Percentiles rank a stretch among this genome's conserved stretches.
Evolutionary conservation across 176 grass and related monocot genomes (phyloP).

Genomic region (Avena sativa): DNA sequence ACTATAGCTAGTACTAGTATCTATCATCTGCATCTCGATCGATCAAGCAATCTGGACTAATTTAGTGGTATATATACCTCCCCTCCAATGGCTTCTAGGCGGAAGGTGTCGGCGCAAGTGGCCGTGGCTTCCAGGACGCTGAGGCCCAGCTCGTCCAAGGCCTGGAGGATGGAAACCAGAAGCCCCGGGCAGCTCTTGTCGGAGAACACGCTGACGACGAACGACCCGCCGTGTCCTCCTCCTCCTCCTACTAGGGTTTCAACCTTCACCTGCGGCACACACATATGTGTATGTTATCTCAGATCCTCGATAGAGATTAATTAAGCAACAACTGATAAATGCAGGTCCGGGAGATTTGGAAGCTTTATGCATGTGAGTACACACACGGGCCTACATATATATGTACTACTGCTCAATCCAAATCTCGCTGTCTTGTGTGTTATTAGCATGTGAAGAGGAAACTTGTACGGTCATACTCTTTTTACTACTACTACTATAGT

Average conservation of each 20-base stretch:
- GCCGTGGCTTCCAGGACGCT: conserved; percentile 82
- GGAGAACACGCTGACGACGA: conserved; percentile 84
- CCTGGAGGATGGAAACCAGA: conserved; percentile 82
- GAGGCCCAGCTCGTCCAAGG: conserved; percentile 91
- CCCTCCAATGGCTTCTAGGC: conserved; percentile 71
- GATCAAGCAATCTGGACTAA: neutral
- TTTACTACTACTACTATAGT: neutral
- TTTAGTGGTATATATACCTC: conserved; percentile 55
- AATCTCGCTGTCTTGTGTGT: neutral
- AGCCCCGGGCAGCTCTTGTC: conserved; percentile 84
- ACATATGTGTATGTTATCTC: neutral
- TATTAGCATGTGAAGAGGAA: neutral
- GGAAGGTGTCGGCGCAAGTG: conserved; percentile 81
- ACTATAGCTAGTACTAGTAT: neutral
- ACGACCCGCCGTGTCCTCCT: conserved; percentile 40
- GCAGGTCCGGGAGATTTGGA: neutral
- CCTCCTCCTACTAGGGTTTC: conserved; percentile 61
- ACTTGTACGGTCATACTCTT: neutral
- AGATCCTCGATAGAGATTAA: neutral
- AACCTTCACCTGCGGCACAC: conserved; percentile 71
- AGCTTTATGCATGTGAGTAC: conserved; percentile 30
- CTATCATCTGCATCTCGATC: neutral
- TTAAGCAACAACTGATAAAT: conserved; percentile 20
- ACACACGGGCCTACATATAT: neutral
- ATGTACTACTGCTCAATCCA: neutral